Base-by-base conservation (phyloP, 2,329 filamentous ascomycete genomes). In the Fusarium tanahbumbuense region DNA sequence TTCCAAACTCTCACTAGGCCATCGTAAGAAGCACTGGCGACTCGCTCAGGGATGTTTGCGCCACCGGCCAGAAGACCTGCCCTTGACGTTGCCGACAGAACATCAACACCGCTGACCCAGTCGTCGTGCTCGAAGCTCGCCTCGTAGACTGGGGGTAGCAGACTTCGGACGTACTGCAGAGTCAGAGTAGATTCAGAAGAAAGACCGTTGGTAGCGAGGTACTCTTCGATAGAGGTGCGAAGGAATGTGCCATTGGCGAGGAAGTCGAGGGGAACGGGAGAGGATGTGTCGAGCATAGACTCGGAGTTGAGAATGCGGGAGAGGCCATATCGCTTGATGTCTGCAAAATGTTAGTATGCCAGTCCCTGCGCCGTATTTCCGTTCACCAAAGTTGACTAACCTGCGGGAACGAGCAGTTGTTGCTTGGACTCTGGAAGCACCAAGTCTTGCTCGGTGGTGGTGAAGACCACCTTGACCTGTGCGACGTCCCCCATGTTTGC, bases 71-170 rank as follows among this genome's bases (percentile, higher is more conserved):
- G 78, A 50, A 82, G 83, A 22, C 86, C 89, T 5, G 89, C 88
- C 9, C 83, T 81, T 3, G 92, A 92, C 15, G 86, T 89, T 16
- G 81, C 80, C 0, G 93, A 94, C 25, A 97, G 84, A 7, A 97
- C 88, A 79, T 98, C 94, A 27, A 98, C 89, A 27, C 89, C 88
- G 78, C 93, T 93, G 50, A 99, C 92, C 96, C 96, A 99, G 80
- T 98, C 96, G 77, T 99, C 94, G 79, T 99, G 95, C 83, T 98
- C 91, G 79, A 97, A 99, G 77, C 92, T 96, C 15, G 94, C 92
- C 73, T 97, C 90, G 79, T 96, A 95, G 37, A 92, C 86, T 20
- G 96, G 96, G 10, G 96, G 96, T 64, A 98, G 89, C 73, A 98
- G 84, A 69, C 94, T 96, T 75, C 94, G 91, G 37, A 98, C 93